Base-by-base conservation (phyloP, 805 yeast genomes). In the Yamadazyma ubonensis region DNA sequence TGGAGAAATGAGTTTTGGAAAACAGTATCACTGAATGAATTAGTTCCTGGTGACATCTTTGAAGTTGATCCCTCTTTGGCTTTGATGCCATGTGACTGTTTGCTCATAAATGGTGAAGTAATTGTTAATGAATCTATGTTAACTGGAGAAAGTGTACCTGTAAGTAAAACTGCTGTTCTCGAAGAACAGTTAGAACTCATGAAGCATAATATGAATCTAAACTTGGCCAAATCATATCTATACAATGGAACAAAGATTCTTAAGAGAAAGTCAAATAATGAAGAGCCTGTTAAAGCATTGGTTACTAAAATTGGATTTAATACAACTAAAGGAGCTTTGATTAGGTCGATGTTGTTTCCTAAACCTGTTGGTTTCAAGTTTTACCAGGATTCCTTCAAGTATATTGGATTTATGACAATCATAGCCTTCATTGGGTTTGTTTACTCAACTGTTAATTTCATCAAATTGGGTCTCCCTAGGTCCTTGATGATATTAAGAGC, bases 91-190 rank as follows among this genome's bases (percentile, higher is more conserved):
- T 89, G 96, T 57, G 99, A 93, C 61, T 84, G 96, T 0, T 61
- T 93, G 9, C 68, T 93, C 36, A 64, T 91, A 14, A 78, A 89
- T 23, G 99, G 99, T 37, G 98, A 90, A 57, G 86, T 96, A 57
- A 89, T 93, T 39, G 85, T 93, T n/a, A 93, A 93, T 59, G 99
- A 93, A 58, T 86, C 97, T 5, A 93, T 93, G 96, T 72, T 93
- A 15, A 93, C 99, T 0, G 99, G 99, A 28, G 99, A 93, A 59
- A 88, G 96, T 38, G 97, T 93, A 1, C 99, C 99, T 0, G 96
- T 93, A 2, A 78, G 96, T 0, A 93, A 93, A 58, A 46, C 70
- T 8, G 75, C 86, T 2, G 87, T 93, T 1, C 64, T 73, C 1
- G 71, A 75, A 11, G 89, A 81, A 6, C 71, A 81, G 0, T 75